Conservation (phyloP, 306 rosid genomes). For the Biancaea sappan region DNA sequence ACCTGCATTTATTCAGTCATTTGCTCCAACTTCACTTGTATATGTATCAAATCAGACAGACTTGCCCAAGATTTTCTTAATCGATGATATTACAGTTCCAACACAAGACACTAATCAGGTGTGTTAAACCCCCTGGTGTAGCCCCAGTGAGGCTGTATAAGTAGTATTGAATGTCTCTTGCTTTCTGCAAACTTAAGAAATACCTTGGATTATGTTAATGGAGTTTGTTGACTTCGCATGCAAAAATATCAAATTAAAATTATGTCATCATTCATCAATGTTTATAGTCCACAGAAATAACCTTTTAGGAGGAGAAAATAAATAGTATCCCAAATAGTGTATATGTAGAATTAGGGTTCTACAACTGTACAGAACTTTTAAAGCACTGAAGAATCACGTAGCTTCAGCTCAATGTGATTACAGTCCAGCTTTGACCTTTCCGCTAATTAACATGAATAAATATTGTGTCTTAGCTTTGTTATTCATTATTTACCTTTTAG, state of each 20-base stretch:
- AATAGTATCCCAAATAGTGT: neutral
- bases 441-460: neutral
- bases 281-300: neutral
- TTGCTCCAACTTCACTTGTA: slow-evolving; percentile 72
- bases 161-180: neutral
- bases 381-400: neutral
- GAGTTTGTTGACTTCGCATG: neutral
- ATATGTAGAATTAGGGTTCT: neutral
- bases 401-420: neutral
- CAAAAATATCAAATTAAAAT: neutral
- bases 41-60: slow-evolving; percentile 57
- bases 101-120: slow-evolving; percentile 84
- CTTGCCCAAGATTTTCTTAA: slow-evolving; percentile 63
- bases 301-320: neutral
- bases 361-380: neutral
- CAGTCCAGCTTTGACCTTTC: neutral
- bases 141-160: slow-evolving; percentile 5
- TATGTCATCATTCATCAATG: no score
- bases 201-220: neutral
- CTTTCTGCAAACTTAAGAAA: neutral
- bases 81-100: slow-evolving; percentile 53
- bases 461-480: neutral
- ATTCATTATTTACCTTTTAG: neutral
- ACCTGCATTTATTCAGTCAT: slow-evolving; percentile 73
- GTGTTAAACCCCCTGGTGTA: neutral